Percentiles rank a stretch among this genome's conserved stretches.
Conservation (phyloP, 1,139 yeast species). For the Pichia sp. region DNA sequence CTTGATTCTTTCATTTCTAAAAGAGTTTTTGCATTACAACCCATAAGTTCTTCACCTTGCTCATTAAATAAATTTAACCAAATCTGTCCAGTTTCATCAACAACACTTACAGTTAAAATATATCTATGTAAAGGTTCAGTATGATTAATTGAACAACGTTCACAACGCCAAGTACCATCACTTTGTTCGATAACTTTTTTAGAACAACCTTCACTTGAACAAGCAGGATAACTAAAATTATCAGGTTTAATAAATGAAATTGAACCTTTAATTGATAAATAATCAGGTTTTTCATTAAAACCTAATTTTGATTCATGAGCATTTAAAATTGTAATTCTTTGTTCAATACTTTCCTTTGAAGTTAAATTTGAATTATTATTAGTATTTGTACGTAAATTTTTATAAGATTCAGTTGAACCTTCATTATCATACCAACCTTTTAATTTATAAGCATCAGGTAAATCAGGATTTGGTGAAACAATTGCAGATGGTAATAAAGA, state of each 20-base stretch:
- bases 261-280: constrained; percentile 66
- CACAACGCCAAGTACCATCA: constrained; percentile 88
- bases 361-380: constrained; percentile 29
- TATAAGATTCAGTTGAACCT: constrained; percentile 60
- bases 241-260: constrained; percentile 67
- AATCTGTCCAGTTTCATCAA: constrained; percentile 75
- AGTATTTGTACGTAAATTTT: constrained; percentile 46
- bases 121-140: constrained; percentile 73
- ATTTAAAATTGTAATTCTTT: constrained; percentile 60
- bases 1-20: constrained; percentile 41
- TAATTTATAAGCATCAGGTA: constrained; percentile 76
- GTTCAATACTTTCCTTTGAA: constrained; percentile 26
- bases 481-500: constrained; percentile 78
- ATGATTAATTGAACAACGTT: constrained; percentile 70
- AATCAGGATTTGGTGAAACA: constrained; percentile 74
- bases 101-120: constrained; percentile 61
- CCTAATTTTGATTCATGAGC: constrained; percentile 71
- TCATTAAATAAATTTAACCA: constrained; percentile 89
- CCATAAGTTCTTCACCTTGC: constrained; percentile 65
- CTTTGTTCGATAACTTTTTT: constrained; percentile 72
- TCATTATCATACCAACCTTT: constrained; percentile 93
- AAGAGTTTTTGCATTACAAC: constrained; percentile 64
- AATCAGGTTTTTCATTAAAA: constrained; percentile 69
- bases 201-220: constrained; percentile 67
- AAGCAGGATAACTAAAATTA: constrained; percentile 86